Conservation (phyloP, 2,329 filamentous ascomycete genomes). For the Coniochaeta sp. region DNA sequence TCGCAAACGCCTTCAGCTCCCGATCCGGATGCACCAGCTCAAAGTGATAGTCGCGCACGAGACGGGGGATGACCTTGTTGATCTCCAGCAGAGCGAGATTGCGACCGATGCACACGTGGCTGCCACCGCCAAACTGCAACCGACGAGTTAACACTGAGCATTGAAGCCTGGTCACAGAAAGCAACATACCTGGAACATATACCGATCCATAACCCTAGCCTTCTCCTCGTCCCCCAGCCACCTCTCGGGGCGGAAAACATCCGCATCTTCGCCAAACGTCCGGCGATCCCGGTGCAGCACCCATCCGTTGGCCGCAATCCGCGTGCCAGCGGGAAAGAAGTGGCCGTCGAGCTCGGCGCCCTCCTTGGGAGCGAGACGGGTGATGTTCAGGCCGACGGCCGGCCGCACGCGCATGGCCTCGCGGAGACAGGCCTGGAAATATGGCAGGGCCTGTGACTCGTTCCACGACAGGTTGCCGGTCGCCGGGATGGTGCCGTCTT, state of each 20-base stretch:
- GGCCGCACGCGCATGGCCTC: constrained; percentile 50
- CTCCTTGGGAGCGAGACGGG: constrained; percentile 40
- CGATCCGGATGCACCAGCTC: constrained; percentile 42
- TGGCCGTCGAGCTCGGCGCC: constrained; percentile 45
- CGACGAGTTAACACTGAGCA: not conserved
- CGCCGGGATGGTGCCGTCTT: constrained; percentile 23
- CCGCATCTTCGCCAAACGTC: constrained; percentile 44
- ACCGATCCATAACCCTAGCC: constrained; percentile 41
- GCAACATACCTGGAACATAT: constrained; percentile 44
- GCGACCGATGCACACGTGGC: constrained; percentile 47
- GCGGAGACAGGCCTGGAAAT: constrained; percentile 50
- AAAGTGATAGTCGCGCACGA: constrained; percentile 47
- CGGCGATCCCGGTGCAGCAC: constrained; percentile 41
- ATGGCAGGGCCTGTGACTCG: constrained; percentile 40
- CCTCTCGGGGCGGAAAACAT: constrained; percentile 24
- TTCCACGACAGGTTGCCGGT: constrained; percentile 38
- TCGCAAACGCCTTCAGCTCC: constrained; percentile 44
- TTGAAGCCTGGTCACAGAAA: too few species aligned
- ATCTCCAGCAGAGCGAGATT: constrained; percentile 50
- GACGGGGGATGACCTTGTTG: constrained; percentile 50
- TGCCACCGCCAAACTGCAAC: constrained; percentile 43
- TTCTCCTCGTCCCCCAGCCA: constrained; percentile 42
- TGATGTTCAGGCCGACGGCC: constrained; percentile 48
- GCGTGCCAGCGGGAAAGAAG: constrained; percentile 43
- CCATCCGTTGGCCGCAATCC: constrained; percentile 47